phyloP scores from a whole-genome alignment of 441 rosid genomes.

The Populus hybrid region DNA sequence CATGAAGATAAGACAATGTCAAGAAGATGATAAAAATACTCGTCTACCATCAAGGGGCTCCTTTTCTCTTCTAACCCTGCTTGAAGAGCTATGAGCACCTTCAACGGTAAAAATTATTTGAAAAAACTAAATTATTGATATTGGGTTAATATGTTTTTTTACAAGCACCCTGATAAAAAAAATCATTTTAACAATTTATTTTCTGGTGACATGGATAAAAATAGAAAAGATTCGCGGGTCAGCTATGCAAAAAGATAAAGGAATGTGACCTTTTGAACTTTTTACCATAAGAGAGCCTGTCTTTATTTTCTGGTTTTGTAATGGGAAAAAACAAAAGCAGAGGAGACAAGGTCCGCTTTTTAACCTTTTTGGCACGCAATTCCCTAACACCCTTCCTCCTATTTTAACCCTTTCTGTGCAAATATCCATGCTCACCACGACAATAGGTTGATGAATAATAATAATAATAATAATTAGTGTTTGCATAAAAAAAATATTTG shows the following conservation, averaged over 20 bases:
- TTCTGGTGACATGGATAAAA: neutral
- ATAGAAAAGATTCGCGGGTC: neutral
- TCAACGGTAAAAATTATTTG: no score
- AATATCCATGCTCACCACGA: neutral
- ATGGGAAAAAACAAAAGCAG: conserved; percentile 1
- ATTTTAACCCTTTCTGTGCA: neutral
- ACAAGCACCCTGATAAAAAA: no score
- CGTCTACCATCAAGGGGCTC: no score
- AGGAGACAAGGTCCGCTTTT: conserved; percentile 1
- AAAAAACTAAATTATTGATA: no score
- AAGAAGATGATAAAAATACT: no score
- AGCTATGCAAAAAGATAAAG: neutral
- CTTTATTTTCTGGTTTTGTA: neutral
- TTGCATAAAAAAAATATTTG: no score
- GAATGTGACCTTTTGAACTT: neutral
- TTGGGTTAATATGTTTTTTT: no score
- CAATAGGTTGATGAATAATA: neutral
- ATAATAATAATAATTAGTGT: no score
- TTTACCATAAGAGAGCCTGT: neutral
- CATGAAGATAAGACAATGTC: no score
- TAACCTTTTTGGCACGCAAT: conserved; percentile 19
- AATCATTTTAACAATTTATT: no score
- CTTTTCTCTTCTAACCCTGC: no score
- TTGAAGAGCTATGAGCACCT: no score
- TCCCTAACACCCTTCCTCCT: conserved; percentile 20